phyloP scores from a whole-genome alignment of 305 asterid genomes.

The Solanum hybrid region DNA sequence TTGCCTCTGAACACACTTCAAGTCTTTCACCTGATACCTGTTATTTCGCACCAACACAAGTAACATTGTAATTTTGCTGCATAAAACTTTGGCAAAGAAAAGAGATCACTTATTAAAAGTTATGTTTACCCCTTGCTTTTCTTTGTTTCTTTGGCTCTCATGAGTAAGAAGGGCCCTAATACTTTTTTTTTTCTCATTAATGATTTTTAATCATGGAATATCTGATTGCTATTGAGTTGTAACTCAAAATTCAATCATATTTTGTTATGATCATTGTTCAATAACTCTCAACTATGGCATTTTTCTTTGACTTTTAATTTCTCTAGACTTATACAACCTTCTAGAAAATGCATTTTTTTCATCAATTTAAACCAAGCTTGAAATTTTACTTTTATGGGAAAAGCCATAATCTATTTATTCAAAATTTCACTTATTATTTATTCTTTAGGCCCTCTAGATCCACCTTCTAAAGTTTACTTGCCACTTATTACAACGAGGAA shows the following conservation, averaged over 20 bases:
- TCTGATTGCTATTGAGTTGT: neutral
- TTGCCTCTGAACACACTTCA: neutral
- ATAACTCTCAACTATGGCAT: neutral
- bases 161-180: neutral
- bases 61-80: neutral
- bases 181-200: neutral
- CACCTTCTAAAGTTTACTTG: neutral
- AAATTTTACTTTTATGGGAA: neutral
- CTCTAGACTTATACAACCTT: neutral
- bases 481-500: neutral
- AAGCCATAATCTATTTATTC: neutral
- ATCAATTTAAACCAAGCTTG: neutral
- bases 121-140: neutral
- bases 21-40: neutral
- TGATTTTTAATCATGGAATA: neutral
- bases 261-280: neutral
- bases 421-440: neutral
- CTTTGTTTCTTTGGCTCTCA: neutral
- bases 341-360: neutral
- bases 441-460: neutral
- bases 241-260: neutral
- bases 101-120: neutral
- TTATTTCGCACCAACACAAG: neutral
- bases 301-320: neutral
- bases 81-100: neutral